These are phyloP conservation scores for Candida jianshihensis DNA, from an alignment of 805 yeast genomes.

Conservation along the genomic window DNA sequence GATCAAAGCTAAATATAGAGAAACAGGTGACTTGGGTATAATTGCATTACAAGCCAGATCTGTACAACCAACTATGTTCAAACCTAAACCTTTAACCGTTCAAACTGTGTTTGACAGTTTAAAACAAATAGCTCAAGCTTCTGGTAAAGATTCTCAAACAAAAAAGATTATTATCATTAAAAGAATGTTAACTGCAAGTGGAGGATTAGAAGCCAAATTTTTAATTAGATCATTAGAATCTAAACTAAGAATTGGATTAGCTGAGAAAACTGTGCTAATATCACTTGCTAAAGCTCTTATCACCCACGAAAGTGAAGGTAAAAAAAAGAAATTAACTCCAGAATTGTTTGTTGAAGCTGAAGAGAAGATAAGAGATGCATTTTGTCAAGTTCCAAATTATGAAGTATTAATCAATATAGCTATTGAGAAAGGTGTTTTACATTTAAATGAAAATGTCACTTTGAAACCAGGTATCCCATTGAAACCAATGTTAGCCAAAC, in stretches of 20 bases:
- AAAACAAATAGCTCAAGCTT: constrained; percentile 65
- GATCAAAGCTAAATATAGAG: constrained; percentile 66
- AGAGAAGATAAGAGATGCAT: constrained; percentile 75
- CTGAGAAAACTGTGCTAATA: constrained; percentile 84
- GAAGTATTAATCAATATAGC: constrained; percentile 67
- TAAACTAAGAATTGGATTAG: constrained; percentile 85
- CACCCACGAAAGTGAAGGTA: constrained; percentile 43
- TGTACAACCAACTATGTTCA: constrained; percentile 89
- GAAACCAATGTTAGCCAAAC: constrained; percentile 97
- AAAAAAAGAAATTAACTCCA: constrained; percentile 25
- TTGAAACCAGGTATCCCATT: constrained; percentile 90
- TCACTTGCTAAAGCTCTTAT: constrained; percentile 81
- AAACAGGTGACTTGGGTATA: constrained; percentile 83
- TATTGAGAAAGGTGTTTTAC: constrained; percentile 57
- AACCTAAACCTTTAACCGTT: constrained; percentile 75
- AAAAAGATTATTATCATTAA: constrained; percentile 75
- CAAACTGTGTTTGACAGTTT: constrained; percentile 67
- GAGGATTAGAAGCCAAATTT: constrained; percentile 83
- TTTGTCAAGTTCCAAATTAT: constrained; percentile 86
- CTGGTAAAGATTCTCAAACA: constrained; percentile 79
- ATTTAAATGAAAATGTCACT: constrained; percentile 60
- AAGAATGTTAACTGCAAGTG: constrained; percentile 78
- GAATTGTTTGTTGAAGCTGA: constrained; percentile 60
- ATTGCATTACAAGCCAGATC: constrained; percentile 82
- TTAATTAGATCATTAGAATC: constrained; percentile 89